Percentiles rank a stretch among this genome's conserved stretches.
phyloP scores from a whole-genome alignment of 2,329 filamentous ascomycete species.

The Diaporthe ilicicola region DNA sequence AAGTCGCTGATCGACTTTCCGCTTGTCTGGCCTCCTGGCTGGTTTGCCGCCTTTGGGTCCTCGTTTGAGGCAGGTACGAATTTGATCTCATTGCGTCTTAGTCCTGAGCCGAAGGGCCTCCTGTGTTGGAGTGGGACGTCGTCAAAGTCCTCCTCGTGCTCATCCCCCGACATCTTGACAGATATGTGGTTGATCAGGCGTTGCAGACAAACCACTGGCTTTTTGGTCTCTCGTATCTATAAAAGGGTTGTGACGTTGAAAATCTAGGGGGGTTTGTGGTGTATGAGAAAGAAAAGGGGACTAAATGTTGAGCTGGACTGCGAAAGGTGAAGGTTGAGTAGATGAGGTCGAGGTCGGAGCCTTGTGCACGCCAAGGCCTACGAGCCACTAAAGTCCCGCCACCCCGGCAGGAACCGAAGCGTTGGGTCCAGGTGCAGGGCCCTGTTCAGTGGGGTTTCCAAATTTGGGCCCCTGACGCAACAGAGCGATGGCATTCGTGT shows the following conservation, averaged over 20 bases:
- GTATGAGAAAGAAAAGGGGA: not conserved
- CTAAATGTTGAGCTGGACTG: not conserved
- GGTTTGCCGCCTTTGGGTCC: slow-evolving; percentile 40
- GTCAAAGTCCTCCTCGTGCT: slow-evolving; percentile 48
- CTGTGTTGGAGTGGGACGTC: slow-evolving; percentile 62
- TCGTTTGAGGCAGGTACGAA: slow-evolving; percentile 64
- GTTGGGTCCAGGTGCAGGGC: slow-evolving; percentile 3
- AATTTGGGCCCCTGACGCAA: slow-evolving; percentile 30
- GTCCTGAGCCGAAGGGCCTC: slow-evolving; percentile 63
- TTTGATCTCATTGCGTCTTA: slow-evolving; percentile 61
- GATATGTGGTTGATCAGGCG: not conserved
- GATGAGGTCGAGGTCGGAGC: not conserved
- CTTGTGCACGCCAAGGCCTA: not conserved
- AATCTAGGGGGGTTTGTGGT: not conserved
- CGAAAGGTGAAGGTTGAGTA: too few relatives aligned
- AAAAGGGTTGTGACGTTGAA: too few relatives aligned
- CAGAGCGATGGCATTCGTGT: slow-evolving; percentile 14
- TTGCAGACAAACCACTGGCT: not conserved
- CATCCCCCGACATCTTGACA: slow-evolving; percentile 28
- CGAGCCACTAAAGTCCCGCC: slow-evolving; percentile 12
- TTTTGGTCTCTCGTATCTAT: too few relatives aligned
- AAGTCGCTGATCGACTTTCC: slow-evolving; percentile 59
- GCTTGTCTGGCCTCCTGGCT: slow-evolving; percentile 30
- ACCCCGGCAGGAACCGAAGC: slow-evolving; percentile 28
- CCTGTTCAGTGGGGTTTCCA: not conserved